phyloP scores from a whole-genome alignment of 2,329 filamentous ascomycete genomes.

The Fusarium mexicanum region DNA sequence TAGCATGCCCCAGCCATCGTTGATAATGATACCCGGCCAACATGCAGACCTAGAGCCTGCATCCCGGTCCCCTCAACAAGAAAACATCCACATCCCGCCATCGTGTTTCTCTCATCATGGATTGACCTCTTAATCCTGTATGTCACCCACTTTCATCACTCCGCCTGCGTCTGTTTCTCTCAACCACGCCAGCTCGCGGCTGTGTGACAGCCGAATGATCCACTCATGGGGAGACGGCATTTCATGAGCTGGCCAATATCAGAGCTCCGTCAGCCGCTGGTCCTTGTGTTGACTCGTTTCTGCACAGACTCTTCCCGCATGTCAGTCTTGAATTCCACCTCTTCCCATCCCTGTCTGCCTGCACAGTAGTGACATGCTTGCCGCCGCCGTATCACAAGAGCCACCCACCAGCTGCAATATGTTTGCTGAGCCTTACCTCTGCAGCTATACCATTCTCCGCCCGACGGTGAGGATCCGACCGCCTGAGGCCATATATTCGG shows the following conservation, averaged over 20 bases:
- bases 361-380: conserved; percentile 31
- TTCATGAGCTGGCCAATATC: conserved; percentile 61
- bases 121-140: conserved; percentile 32
- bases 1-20: conserved; percentile 13
- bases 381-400: conserved; percentile 39
- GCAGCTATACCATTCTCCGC: conserved; percentile 28
- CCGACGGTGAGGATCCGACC: conserved; percentile 33
- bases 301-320: conserved; percentile 42
- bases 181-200: conserved; percentile 34
- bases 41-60: conserved; percentile 4
- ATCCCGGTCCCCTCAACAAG: conserved; percentile 9
- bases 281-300: conserved; percentile 38
- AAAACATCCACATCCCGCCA: conserved; percentile 28
- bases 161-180: conserved; percentile 35
- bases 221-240: conserved; percentile 40
- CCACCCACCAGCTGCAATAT: conserved; percentile 30
- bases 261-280: conserved; percentile 58
- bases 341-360: conserved; percentile 21
- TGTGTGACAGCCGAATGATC: conserved; percentile 43
- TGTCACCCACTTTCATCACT: conserved; percentile 40
- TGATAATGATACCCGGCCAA: conserved; percentile 5
- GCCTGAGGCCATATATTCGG: conserved; percentile 41
- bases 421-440: conserved; percentile 30
- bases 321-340: conserved; percentile 44
- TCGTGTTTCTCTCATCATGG: conserved; percentile 21